Percentiles rank a stretch among this genome's conserved stretches.
Evolutionary conservation across 2,329 filamentous ascomycete species (phyloP).

Genomic region (Aspergillaceae sp.): DNA sequence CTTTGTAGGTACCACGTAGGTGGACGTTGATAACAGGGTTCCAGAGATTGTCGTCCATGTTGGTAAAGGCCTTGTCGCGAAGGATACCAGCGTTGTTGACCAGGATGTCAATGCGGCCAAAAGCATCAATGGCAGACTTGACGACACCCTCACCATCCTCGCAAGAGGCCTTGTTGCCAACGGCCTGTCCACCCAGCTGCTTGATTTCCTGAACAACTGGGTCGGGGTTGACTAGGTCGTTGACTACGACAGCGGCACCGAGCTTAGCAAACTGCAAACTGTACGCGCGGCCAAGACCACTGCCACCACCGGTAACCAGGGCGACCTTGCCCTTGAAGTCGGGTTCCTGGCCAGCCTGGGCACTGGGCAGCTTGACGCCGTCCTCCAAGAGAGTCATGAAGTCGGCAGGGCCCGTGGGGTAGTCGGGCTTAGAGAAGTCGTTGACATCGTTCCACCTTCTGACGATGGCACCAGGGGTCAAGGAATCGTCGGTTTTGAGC

Average conservation of each 20-base stretch:
- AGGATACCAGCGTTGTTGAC: conserved; percentile 98
- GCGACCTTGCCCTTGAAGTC: conserved; percentile 80
- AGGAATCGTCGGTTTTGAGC: conserved; percentile 76
- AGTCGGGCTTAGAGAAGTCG: conserved; percentile 75
- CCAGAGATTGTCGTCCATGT: conserved; percentile 95
- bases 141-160: conserved; percentile 87
- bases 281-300: conserved; percentile 81
- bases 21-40: conserved; percentile 88
- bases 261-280: conserved; percentile 76
- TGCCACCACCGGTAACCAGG: conserved; percentile 78
- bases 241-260: conserved; percentile 81
- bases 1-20: conserved; percentile 88
- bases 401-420: conserved; percentile 78
- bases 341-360: conserved; percentile 62
- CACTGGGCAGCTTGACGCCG: conserved; percentile 67
- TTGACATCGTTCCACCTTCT: conserved; percentile 82
- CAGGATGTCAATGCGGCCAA: conserved; percentile 86
- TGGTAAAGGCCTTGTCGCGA: conserved; percentile 92
- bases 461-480: conserved; percentile 80
- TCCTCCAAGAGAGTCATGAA: conserved; percentile 80
- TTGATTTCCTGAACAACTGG: conserved; percentile 86
- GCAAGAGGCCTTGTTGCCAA: conserved; percentile 85
- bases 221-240: conserved; percentile 90
- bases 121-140: conserved; percentile 87
- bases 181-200: conserved; percentile 78